Percentiles rank a stretch among this genome's conserved stretches.
These are phyloP conservation scores for Coffea eugenioides DNA, from an alignment of 257 asterid genomes.

Conservation along the genomic window DNA sequence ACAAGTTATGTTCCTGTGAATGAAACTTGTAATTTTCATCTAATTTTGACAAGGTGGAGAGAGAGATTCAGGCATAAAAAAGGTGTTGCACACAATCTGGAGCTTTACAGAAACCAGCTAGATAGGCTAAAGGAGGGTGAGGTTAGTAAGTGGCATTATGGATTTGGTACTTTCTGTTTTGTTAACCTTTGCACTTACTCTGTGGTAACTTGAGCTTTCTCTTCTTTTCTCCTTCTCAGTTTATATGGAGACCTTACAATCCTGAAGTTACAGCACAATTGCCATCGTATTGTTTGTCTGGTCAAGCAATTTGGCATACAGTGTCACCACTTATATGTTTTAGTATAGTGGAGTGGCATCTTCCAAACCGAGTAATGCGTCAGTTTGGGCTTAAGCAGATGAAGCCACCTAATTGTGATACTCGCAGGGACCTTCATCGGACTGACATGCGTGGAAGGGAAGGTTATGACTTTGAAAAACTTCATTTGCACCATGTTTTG, in stretches of 20 bases:
- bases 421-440: constrained; percentile 16
- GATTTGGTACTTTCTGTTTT: background rate
- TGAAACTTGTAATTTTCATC: background rate
- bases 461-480: constrained; percentile 12
- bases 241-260: constrained; percentile 15
- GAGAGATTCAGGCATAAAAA: constrained; percentile 7
- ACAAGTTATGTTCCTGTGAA: background rate
- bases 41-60: constrained; percentile 13
- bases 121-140: constrained; percentile 10
- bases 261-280: constrained; percentile 2
- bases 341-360: constrained; percentile 14
- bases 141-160: background rate
- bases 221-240: background rate
- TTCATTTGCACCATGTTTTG: constrained; percentile 7
- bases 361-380: constrained; percentile 10
- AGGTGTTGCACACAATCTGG: constrained; percentile 9
- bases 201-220: background rate
- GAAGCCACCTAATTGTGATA: constrained; percentile 8
- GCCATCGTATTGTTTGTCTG: constrained; percentile 5
- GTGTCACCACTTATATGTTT: constrained; percentile 19
- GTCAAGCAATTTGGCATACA: constrained; percentile 15
- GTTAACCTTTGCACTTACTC: background rate
- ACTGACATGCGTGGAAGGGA: constrained; percentile 11
- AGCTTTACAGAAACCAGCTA: background rate
- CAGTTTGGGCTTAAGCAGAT: constrained; percentile 24